Conservation (phyloP, 768 basidiomycete genomes). For the Hericium coralloides region DNA sequence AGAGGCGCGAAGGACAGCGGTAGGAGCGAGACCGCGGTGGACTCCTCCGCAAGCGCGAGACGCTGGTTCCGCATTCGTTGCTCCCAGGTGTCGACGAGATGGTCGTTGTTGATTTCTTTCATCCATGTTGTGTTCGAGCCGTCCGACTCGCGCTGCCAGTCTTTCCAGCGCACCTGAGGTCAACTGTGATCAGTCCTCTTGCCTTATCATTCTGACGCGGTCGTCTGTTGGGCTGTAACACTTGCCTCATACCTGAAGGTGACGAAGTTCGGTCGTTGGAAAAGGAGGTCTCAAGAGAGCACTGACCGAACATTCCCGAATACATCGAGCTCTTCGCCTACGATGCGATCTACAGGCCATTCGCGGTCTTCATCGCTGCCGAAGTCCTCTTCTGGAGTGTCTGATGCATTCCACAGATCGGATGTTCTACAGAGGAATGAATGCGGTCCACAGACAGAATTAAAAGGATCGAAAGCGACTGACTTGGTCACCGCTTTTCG, state of each 20-base stretch:
- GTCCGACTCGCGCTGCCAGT: constrained; percentile 10
- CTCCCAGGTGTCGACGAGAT: constrained; percentile 3
- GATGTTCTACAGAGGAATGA: too few relatives aligned
- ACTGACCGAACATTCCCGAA: constrained; percentile 9
- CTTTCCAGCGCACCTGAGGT: constrained; percentile 9
- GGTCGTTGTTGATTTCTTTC: constrained; percentile 1
- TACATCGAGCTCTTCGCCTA: constrained; percentile 13
- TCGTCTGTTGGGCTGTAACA: not conserved
- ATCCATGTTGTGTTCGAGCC: constrained; percentile 14
- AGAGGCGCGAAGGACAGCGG: constrained; percentile 3
- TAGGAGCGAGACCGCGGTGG: constrained; percentile 3
- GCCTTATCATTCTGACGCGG: too few relatives aligned
- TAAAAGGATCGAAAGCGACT: too few relatives aligned
- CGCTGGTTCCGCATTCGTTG: constrained; percentile 3
- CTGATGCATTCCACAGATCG: not conserved
- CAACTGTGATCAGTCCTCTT: not conserved
- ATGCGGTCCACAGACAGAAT: too few relatives aligned
- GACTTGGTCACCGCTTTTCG: too few relatives aligned
- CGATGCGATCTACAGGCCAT: constrained; percentile 14
- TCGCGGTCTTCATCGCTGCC: constrained; percentile 8
- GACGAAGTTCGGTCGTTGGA: not conserved
- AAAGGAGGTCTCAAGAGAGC: not conserved
- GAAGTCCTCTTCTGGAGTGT: not conserved
- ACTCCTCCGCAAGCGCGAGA: not conserved
- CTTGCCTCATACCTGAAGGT: constrained; percentile 11